These are phyloP conservation scores for Trichophyton mentagrophytes DNA, from an alignment of 2,329 filamentous ascomycete genomes.

Conservation along the genomic window DNA sequence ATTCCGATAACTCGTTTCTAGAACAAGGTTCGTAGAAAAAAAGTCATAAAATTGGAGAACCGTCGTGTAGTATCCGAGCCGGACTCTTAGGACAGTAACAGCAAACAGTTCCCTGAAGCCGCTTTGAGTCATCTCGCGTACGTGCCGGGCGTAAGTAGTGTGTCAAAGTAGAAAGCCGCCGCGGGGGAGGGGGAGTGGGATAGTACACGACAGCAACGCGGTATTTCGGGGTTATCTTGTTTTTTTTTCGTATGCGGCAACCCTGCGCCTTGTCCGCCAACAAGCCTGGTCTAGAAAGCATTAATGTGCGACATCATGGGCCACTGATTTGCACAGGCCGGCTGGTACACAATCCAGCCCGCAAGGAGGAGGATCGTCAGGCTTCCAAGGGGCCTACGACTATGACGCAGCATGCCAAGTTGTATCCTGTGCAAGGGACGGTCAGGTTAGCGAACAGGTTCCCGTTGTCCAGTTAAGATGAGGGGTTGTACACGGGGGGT, in stretches of 20 bases:
- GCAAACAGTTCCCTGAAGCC: background rate
- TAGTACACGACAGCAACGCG: background rate
- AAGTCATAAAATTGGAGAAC: background rate
- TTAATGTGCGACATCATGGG: background rate
- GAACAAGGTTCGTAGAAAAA: background rate
- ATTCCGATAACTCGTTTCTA: background rate
- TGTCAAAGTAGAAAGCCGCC: background rate
- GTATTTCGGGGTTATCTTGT: background rate
- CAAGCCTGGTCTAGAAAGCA: background rate
- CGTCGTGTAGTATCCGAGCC: background rate
- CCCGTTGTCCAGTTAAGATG: background rate
- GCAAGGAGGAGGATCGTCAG: slow-evolving; percentile 1
- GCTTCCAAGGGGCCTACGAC: background rate
- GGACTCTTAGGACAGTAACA: too few species aligned
- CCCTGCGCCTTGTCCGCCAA: background rate
- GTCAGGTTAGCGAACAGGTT: background rate
- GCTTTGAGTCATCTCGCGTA: background rate
- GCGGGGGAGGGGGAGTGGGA: background rate
- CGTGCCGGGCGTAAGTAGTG: background rate
- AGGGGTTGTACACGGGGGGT: background rate
- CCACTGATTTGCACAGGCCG: background rate
- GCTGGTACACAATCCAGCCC: background rate
- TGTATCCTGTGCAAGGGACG: background rate
- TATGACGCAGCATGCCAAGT: slow-evolving; percentile 4
- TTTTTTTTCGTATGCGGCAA: background rate